These are phyloP conservation scores for Tilletia horrida DNA, from an alignment of 1,284 basidiomycete species.

Conservation along the genomic window DNA sequence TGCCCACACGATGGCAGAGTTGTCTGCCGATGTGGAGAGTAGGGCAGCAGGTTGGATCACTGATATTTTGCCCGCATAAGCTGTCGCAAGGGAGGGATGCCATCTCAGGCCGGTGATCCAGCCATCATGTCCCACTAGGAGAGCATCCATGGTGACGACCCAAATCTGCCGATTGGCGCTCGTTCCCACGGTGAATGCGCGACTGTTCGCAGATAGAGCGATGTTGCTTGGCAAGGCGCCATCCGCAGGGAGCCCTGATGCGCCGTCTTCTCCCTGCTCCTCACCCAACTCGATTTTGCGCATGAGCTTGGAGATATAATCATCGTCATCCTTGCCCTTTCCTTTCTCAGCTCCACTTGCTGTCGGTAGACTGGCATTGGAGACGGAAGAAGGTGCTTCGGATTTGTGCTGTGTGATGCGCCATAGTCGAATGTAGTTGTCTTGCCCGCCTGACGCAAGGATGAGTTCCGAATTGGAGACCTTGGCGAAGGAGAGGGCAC, in stretches of 20 bases:
- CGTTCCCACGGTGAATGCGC: neutral
- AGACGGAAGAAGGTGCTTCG: neutral
- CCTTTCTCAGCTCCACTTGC: neutral
- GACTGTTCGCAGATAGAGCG: constrained; percentile 3
- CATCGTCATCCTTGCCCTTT: constrained; percentile 19
- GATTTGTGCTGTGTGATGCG: constrained; percentile 23
- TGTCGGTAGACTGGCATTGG: neutral
- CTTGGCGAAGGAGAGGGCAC: constrained; percentile 41
- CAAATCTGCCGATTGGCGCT: constrained; percentile 22
- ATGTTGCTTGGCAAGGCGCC: constrained; percentile 35
- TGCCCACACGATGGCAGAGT: constrained; percentile 51
- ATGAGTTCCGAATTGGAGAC: constrained; percentile 31
- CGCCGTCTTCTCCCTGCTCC: neutral
- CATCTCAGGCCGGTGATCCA: constrained; percentile 51
- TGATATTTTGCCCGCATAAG: neutral
- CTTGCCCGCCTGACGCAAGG: constrained; percentile 49
- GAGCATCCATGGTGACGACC: constrained; percentile 47
- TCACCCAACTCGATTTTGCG: constrained; percentile 34
- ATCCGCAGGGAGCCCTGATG: constrained; percentile 9
- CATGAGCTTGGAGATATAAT: constrained; percentile 48
- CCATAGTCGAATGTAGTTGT: constrained; percentile 49
- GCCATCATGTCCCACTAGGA: constrained; percentile 49
- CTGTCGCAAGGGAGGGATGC: constrained; percentile 27
- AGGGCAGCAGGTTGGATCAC: constrained; percentile 45
- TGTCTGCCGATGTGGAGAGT: constrained; percentile 49